Conservation (phyloP, 2,329 filamentous ascomycete genomes). For the Epichloe brachyelytri region DNA sequence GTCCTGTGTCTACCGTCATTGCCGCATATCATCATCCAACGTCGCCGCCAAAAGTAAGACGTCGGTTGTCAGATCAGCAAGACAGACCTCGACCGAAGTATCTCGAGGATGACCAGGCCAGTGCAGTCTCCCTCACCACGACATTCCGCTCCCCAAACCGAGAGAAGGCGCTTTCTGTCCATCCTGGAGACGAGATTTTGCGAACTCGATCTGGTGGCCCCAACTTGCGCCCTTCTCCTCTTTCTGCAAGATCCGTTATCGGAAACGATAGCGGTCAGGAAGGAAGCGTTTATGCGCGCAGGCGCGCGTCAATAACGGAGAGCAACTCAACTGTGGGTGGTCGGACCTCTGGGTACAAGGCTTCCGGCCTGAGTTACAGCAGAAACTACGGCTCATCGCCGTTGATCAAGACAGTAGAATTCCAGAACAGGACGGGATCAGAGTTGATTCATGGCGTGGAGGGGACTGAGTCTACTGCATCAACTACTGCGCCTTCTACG, state of each 20-base stretch:
- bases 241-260: conserved; percentile 34
- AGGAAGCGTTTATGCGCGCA: conserved; percentile 17
- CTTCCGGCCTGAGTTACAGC: conserved; percentile 13
- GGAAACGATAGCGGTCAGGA: conserved; percentile 30
- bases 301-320: conserved; percentile 36
- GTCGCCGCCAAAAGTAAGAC: conserved; percentile 37
- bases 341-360: conserved; percentile 32
- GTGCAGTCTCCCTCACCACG: conserved; percentile 27
- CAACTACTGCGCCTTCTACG: conserved; percentile 78
- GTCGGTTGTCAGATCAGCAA: conserved; percentile 45
- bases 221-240: conserved; percentile 29
- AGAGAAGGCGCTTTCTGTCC: conserved; percentile 29
- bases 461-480: conserved; percentile 75
- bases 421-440: conserved; percentile 14
- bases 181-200: conserved; percentile 24
- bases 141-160: conserved; percentile 29
- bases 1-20: conserved; percentile 40
- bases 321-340: conserved; percentile 24
- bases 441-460: conserved; percentile 35
- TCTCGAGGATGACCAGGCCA: conserved; percentile 31
- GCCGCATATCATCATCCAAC: conserved; percentile 30
- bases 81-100: conserved; percentile 28
- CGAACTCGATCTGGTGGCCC: conserved; percentile 20
- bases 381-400: conserved; percentile 46
- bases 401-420: conserved; percentile 31